Conservation (phyloP, 2,329 filamentous ascomycete species). For the Stachybotrys echinatus region DNA sequence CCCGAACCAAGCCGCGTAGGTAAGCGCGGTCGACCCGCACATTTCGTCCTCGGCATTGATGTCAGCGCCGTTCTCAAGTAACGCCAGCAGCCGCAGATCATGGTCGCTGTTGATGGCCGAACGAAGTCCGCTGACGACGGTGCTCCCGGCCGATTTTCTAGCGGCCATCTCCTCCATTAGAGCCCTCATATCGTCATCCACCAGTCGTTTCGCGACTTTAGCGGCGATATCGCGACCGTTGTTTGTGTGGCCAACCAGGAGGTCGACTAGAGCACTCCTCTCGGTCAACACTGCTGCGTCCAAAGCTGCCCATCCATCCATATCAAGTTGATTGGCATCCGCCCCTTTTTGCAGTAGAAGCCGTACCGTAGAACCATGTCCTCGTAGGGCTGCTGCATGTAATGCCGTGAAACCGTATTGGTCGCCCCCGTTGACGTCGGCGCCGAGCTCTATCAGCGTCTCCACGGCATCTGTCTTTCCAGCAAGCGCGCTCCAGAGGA, state of each 20-base stretch:
- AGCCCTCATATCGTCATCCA: constrained; percentile 4
- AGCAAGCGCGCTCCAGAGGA: constrained; percentile 5
- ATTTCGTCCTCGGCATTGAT: constrained; percentile 6
- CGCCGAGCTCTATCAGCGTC: constrained; percentile 5
- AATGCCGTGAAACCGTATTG: constrained; percentile 4
- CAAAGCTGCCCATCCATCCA: constrained; percentile 8
- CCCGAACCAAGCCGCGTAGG: constrained; percentile 5
- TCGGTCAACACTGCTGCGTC: constrained; percentile 6
- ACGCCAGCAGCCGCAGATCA: constrained; percentile 2
- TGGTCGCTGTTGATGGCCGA: constrained; percentile 10
- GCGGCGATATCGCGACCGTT: constrained; percentile 2
- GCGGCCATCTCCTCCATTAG: constrained; percentile 8
- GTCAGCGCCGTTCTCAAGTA: constrained; percentile 7
- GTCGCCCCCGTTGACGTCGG: constrained; percentile 2
- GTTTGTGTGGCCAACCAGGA: constrained; percentile 1
- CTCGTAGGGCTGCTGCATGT: constrained; percentile 7
- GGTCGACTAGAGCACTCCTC: not conserved
- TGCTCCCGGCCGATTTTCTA: constrained; percentile 10
- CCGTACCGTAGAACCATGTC: constrained; percentile 1
- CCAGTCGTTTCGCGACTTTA: constrained; percentile 1
- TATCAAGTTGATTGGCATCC: constrained; percentile 3
- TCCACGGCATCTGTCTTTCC: not conserved
- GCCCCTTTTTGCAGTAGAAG: constrained; percentile 3
- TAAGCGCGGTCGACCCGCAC: constrained; percentile 7
- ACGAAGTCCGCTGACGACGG: constrained; percentile 8